Evolutionary conservation across 495 filamentous ascomycete species (phyloP).

Genomic region (Bacidia gigantensis): DNA sequence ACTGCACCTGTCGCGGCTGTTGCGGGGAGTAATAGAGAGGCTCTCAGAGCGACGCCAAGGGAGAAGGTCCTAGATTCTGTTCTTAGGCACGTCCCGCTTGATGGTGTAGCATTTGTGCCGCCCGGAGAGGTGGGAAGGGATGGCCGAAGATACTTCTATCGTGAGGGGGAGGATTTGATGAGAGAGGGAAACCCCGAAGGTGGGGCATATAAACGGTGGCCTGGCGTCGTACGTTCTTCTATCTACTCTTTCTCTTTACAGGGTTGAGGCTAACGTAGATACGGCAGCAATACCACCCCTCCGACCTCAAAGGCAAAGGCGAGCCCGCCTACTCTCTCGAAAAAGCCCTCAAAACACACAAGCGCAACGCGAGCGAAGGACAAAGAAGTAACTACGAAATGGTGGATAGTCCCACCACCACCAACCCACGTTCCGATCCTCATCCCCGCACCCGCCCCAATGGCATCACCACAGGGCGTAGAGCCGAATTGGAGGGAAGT

Average conservation of each 20-base stretch:
- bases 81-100: conserved; percentile 63
- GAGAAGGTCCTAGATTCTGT: conserved; percentile 69
- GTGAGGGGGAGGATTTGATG: conserved; percentile 79
- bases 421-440: background rate
- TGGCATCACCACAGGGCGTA: background rate
- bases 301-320: conserved; percentile 68
- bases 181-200: conserved; percentile 46
- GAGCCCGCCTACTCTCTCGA: conserved; percentile 62
- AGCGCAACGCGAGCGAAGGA: conserved; percentile 15
- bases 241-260: background rate
- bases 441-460: background rate
- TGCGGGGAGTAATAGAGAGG: conserved; percentile 55
- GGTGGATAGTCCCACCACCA: background rate
- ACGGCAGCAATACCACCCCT: conserved; percentile 48
- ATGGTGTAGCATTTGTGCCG: conserved; percentile 65
- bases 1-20: conserved; percentile 68
- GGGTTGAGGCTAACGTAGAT: background rate
- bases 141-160: conserved; percentile 60
- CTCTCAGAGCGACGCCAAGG: conserved; percentile 66
- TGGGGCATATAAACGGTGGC: conserved; percentile 53
- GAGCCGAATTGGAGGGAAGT: background rate
- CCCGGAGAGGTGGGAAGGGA: conserved; percentile 52
- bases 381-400: conserved; percentile 4
- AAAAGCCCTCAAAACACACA: conserved; percentile 42
- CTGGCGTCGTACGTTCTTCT: conserved; percentile 42